Evolutionary conservation across 1,139 yeast genomes (phyloP), one percentile per base, ranked within the genome.

Genomic region (Ogataea hybrid): DNA sequence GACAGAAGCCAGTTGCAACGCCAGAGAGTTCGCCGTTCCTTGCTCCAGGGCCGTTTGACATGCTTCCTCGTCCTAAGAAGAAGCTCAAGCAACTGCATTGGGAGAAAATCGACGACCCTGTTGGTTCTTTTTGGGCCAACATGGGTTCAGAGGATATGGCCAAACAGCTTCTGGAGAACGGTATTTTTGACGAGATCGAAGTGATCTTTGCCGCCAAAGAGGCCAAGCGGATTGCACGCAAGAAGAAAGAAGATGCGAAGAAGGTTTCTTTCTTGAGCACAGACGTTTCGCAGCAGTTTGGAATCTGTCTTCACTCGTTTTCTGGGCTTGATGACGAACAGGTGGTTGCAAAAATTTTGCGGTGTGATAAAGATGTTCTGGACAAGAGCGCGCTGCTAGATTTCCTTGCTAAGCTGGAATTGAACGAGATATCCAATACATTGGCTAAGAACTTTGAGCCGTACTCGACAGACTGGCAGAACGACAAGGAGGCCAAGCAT

Each of bases 231-330:
- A 57, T 73, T 39, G 69, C 71, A 2, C 58, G 68, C 22, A 67
- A 62, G 51, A 71, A 67, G 52, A 65, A 69, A 41, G 73, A 69
- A 27, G 77, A 71, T 31, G 58, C 58, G 30, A 67, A 74, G 40
- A 77, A 81, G 53, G 61, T 84, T 1, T 68, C 86, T 0, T 80
- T 83, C 48, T 70, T 92, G 46, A 77, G 95, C 2, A 68, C 95
- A 45, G 96, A 90, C 54, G 65, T 89, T 48, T 86, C 95, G 1
- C 92, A 84, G 59, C 95, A 87, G 55, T 88, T 92, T 68, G 97
- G 96, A 32, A 92, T 92, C 58, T 89, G 90, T 56, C 68, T 92
- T 45, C 97, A 92, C 59, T 77, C 84, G 73, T 87, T 81, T 66
- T 75, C 88, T 3, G 70, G 69, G 47, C 57, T 77, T 41, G 58